Conservation (phyloP, 495 filamentous ascomycete species). For the Aspergillus panamensis region DNA sequence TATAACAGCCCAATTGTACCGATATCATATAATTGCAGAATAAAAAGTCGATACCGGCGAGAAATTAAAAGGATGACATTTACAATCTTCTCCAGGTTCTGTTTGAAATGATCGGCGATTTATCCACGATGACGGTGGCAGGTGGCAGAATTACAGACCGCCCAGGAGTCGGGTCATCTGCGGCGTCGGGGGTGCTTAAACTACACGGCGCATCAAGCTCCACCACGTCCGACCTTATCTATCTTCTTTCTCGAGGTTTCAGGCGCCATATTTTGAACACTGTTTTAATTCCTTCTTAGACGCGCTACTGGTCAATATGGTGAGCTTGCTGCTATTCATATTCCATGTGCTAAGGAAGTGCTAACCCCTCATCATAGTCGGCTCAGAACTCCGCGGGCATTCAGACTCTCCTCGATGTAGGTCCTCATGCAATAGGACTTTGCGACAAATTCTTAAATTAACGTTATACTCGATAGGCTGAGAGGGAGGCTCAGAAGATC, state of each 20-base stretch:
- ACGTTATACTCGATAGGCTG: conserved; percentile 58
- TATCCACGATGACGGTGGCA: conserved; percentile 34
- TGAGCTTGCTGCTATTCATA: conserved; percentile 15
- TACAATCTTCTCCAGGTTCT: conserved; percentile 10
- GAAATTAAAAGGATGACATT: conserved; percentile 4
- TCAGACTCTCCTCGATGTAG: conserved; percentile 96
- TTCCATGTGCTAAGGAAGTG: conserved; percentile 7
- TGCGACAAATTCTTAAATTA: background rate
- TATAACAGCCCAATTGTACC: background rate
- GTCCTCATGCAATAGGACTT: conserved; percentile 25
- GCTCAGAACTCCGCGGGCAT: conserved; percentile 98
- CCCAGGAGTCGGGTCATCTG: conserved; percentile 36
- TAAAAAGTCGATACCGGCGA: background rate
- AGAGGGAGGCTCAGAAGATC: conserved; percentile 98
- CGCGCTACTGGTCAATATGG: conserved; percentile 35
- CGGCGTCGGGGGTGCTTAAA: conserved; percentile 32
- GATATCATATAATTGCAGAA: background rate
- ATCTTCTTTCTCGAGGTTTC: conserved; percentile 7
- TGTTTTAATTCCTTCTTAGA: conserved; percentile 4
- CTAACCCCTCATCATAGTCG: conserved; percentile 57
- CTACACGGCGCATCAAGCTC: conserved; percentile 32
- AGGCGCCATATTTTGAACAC: background rate
- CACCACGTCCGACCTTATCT: conserved; percentile 25
- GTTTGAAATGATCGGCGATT: conserved; percentile 27
- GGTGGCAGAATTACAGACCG: conserved; percentile 37